A percentile compares a stretch with the other conserved stretches of the same genome.
Evolutionary conservation across 371 early-diverging fungal species (phyloP).

Genomic region (Actinomucor elegans): DNA sequence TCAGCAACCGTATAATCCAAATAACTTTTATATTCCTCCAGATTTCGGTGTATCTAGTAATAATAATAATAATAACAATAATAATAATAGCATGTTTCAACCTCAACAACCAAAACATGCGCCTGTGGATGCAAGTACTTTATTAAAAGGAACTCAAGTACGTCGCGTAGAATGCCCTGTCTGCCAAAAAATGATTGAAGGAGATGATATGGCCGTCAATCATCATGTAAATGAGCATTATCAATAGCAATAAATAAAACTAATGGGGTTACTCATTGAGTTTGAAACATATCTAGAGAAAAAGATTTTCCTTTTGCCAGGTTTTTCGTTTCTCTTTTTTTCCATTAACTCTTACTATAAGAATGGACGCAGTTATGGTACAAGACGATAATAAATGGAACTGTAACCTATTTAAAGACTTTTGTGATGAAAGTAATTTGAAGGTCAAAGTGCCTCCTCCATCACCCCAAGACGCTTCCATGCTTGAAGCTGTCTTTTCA

Average conservation of each 20-base stretch:
- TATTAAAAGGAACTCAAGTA: conserved; percentile 31
- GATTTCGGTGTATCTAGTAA: conserved; percentile 32
- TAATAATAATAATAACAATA: not conserved
- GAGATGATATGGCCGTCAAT: conserved; percentile 49
- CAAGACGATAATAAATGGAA: not conserved
- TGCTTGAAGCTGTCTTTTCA: conserved; percentile 2
- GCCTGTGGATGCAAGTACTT: conserved; percentile 34
- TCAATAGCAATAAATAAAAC: too few relatives aligned
- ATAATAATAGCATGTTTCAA: conserved; percentile 3
- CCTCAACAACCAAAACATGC: conserved; percentile 27
- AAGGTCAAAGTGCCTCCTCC: not conserved
- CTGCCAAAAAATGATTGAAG: conserved; percentile 44
- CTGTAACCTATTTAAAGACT: not conserved
- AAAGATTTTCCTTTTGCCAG: not conserved
- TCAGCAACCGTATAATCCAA: conserved; percentile 14
- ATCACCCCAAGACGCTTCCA: conserved; percentile 1
- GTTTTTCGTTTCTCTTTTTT: too few relatives aligned
- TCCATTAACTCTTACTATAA: not conserved
- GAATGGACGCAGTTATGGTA: not conserved
- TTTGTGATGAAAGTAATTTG: not conserved
- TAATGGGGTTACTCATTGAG: too few relatives aligned
- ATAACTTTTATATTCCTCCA: conserved; percentile 31
- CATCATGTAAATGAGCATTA: conserved; percentile 49
- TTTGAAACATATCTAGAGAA: too few relatives aligned
- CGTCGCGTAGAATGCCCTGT: conserved; percentile 45